A percentile compares a stretch with the other conserved stretches of the same genome.
Evolutionary conservation across 345 rosid species (phyloP).

Genomic region (Heritiera littoralis): DNA sequence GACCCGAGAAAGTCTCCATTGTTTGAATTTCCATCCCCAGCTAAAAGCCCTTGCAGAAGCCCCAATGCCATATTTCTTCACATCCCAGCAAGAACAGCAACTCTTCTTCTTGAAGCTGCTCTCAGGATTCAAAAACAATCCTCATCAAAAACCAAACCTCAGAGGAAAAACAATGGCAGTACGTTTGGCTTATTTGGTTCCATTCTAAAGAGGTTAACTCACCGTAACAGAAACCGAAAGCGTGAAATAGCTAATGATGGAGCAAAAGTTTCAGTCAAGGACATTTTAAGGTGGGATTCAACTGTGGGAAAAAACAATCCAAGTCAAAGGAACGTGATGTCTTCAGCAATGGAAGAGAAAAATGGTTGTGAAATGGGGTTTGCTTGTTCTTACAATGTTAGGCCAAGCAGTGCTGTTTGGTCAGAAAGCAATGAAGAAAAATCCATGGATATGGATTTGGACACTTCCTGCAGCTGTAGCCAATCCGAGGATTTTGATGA

Average conservation of each 20-base stretch:
- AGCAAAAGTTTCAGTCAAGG: constrained; percentile 42
- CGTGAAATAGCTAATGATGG: constrained; percentile 32
- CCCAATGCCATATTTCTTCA: constrained; percentile 61
- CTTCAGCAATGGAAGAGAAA: constrained; percentile 29
- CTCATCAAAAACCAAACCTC: constrained; percentile 38
- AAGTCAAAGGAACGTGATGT: constrained; percentile 22
- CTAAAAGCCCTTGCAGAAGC: constrained; percentile 42
- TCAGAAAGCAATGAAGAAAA: constrained; percentile 66
- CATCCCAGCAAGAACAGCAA: constrained; percentile 68
- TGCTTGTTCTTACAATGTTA: constrained; percentile 36
- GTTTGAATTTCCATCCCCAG: constrained; percentile 60
- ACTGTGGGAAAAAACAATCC: constrained; percentile 35
- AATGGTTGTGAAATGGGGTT: constrained; percentile 39
- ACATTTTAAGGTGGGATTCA: constrained; percentile 56
- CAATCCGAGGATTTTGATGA: constrained; percentile 42
- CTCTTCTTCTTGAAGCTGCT: constrained; percentile 83
- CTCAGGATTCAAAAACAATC: constrained; percentile 68
- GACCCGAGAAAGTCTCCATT: constrained; percentile 72
- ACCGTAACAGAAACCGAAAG: constrained; percentile 33
- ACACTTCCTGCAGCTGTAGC: constrained; percentile 47
- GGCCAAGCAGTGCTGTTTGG: constrained; percentile 65
- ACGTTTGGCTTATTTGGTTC: constrained; percentile 63
- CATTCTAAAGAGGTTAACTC: constrained; percentile 56
- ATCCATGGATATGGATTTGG: constrained; percentile 62
- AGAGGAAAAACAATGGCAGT: constrained; percentile 36